Conservation (phyloP, 192 early-diverging fungal genomes). For the Powellomyces hirtus region DNA sequence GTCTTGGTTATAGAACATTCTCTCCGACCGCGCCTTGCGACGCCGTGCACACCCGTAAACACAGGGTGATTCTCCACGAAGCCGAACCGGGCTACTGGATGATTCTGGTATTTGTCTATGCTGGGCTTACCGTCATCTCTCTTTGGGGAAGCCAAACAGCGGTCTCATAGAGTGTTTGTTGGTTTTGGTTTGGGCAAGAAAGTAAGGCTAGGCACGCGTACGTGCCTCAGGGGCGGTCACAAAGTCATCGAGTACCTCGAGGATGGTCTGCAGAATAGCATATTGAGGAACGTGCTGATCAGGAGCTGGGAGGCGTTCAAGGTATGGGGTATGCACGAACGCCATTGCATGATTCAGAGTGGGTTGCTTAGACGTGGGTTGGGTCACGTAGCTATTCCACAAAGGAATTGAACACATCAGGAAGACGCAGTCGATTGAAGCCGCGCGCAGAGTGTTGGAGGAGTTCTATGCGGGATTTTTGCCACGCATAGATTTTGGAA, state of each 20-base stretch:
- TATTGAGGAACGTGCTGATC: slow-evolving; percentile 1
- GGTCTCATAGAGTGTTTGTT: background rate
- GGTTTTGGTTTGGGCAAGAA: slow-evolving; percentile 16
- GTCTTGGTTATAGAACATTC: slow-evolving; percentile 34
- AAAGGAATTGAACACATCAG: slow-evolving; percentile 1
- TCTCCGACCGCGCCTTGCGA: slow-evolving; percentile 25
- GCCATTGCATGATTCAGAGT: background rate
- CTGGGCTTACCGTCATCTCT: too few relatives aligned
- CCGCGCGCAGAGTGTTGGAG: slow-evolving; percentile 10
- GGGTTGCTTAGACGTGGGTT: background rate
- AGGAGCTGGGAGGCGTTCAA: slow-evolving; percentile 15
- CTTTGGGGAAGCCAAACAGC: too few relatives aligned
- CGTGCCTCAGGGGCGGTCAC: background rate
- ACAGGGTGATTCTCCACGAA: slow-evolving; percentile 21
- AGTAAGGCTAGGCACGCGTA: slow-evolving; percentile 19
- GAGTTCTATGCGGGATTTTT: slow-evolving; percentile 29
- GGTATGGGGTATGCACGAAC: slow-evolving; percentile 1
- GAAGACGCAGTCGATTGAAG: background rate
- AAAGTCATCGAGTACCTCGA: slow-evolving; percentile 14
- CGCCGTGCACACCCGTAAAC: slow-evolving; percentile 26
- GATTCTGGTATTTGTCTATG: slow-evolving; percentile 39
- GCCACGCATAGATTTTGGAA: slow-evolving; percentile 9
- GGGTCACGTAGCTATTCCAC: slow-evolving; percentile 14
- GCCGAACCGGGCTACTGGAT: slow-evolving; percentile 35
- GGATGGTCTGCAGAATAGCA: slow-evolving; percentile 6